Percentiles rank a stretch among this genome's conserved stretches.
Evolutionary conservation across 148 eudicot species (phyloP).

Genomic region (Limonium bicolor): DNA sequence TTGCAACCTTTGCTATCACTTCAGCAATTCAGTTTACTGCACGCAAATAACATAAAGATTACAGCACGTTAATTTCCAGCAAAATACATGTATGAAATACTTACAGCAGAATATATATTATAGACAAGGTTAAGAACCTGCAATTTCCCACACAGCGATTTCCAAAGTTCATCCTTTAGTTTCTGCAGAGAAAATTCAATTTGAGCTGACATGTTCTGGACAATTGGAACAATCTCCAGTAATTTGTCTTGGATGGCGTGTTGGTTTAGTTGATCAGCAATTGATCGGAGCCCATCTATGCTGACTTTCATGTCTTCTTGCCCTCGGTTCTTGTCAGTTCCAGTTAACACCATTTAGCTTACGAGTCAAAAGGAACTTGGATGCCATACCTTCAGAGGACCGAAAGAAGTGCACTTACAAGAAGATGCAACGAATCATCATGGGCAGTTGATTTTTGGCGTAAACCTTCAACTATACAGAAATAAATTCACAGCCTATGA

Average conservation of each 20-base stretch:
- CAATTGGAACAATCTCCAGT: conserved; percentile 24
- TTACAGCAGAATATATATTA: conserved; percentile 11
- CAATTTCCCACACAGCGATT: conserved; percentile 35
- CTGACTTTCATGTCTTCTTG: conserved; percentile 53
- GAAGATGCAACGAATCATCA: conserved; percentile 47
- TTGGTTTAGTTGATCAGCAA: conserved; percentile 38
- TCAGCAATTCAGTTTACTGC: too few species aligned
- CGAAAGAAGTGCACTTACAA: conserved; percentile 29
- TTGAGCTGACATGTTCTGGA: conserved; percentile 37
- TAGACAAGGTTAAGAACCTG: too few species aligned
- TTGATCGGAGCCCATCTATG: conserved; percentile 32
- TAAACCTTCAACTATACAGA: conserved; percentile 50
- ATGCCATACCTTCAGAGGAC: background rate
- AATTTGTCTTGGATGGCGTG: conserved; percentile 28
- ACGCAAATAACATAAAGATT: too few species aligned
- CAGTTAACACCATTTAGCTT: conserved; percentile 9
- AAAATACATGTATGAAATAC: background rate
- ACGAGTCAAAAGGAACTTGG: background rate
- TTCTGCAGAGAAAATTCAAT: conserved; percentile 29
- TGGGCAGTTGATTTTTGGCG: conserved; percentile 61
- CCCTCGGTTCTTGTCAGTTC: conserved; percentile 48
- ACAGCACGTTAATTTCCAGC: too few species aligned
- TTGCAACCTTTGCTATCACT: too few species aligned
- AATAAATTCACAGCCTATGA: background rate
- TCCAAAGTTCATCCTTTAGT: conserved; percentile 35